Base-by-base conservation (phyloP, 352 stramenopile species). In the Globisporangium middletonii region DNA sequence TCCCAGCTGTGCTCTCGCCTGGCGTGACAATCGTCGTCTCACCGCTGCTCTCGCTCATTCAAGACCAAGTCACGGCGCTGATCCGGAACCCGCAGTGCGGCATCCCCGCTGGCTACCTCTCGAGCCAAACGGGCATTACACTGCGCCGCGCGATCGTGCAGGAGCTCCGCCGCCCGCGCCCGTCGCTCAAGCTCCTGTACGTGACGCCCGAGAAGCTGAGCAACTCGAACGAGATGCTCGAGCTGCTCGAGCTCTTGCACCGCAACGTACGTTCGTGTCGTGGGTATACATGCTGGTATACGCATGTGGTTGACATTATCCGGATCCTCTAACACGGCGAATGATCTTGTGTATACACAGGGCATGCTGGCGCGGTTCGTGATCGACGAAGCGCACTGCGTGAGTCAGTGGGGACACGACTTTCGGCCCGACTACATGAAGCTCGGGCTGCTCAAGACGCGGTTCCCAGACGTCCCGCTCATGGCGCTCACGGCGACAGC, bases 171-270 rank as follows among this genome's bases (percentile, higher is more conserved):
- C 86, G 96, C 57, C 57, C 63, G 6, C 49, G 57, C 18, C 75
- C 79, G 18, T 86, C 73, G 44, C 51, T 98, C 28, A 92, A 92
- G 45, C 69, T 98, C 62, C 78, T 98, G 19, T 97, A 98, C 67
- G 81, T 98, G 9, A 98, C 96, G n/a, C 94, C 96, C 0, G 96
- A 99, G 71, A 97, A 97, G 73, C 80, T 98, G 27, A 67, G 70
- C 45, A 89, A 86, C 61, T 89, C 77, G 18, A 59, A 52, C 4
- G 77, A 92, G 56, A 89, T 92, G 79, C 79, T 86, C 60, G 68
- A 84, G 1, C 48, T 89, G 50, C 54, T 92, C 23, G 62, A 89
- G 46, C 65, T 72, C 43, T 59, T 84, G 30, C 66, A 83, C 48
- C 44, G 50, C 16, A 80, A 83, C 23, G 73, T 83, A 51, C 41